Evolutionary conservation across 192 early-diverging fungal species (phyloP).

Genomic region (Backusella westeae): DNA sequence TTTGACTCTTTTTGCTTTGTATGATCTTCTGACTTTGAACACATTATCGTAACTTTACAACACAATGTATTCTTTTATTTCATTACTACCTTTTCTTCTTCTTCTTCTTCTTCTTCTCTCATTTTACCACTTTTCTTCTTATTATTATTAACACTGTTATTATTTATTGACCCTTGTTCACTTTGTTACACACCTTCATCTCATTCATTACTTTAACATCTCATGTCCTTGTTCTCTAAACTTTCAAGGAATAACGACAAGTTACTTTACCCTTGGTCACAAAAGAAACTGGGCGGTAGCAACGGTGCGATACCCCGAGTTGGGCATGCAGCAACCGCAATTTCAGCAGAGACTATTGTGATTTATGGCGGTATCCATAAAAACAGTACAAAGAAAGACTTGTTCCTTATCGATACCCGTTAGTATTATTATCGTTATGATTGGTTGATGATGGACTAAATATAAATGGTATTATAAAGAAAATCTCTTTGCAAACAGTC

Average conservation of each 20-base stretch:
- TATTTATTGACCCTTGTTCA: background rate
- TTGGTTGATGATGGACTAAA: background rate
- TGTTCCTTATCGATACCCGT: conserved; percentile 24
- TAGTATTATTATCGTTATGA: conserved; percentile 5
- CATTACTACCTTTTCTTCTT: background rate
- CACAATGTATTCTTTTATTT: background rate
- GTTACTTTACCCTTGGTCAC: conserved; percentile 31
- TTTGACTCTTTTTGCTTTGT: too few relatives aligned
- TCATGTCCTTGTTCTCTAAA: conserved; percentile 37
- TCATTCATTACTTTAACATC: background rate
- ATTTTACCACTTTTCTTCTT: background rate
- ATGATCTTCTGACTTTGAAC: too few relatives aligned
- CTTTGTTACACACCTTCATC: background rate
- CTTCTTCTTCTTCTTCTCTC: background rate
- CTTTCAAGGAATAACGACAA: conserved; percentile 30
- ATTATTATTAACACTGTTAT: background rate
- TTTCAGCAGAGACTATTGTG: conserved; percentile 12
- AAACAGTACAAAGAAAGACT: conserved; percentile 28
- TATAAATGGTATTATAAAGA: background rate
- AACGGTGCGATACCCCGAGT: conserved; percentile 21
- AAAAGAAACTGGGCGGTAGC: conserved; percentile 15
- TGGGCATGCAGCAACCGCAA: conserved; percentile 24
- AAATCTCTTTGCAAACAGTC: conserved; percentile 15
- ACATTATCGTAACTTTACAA: too few relatives aligned
- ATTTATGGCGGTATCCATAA: conserved; percentile 29